Base-by-base conservation (phyloP, 768 basidiomycete genomes). In the Suillus cothurnatus region DNA sequence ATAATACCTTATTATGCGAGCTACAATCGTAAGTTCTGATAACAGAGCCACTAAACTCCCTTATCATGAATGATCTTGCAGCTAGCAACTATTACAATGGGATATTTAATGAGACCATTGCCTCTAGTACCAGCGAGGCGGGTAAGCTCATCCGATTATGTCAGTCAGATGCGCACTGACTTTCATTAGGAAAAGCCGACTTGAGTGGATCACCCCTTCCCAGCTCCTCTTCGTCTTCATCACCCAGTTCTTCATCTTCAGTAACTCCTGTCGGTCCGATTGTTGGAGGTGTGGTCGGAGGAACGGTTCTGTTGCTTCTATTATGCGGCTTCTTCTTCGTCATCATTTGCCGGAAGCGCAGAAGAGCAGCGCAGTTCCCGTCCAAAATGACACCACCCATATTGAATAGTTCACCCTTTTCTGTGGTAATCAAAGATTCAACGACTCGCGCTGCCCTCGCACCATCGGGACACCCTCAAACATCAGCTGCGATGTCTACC, bases 1-100 rank as follows among this genome's bases (percentile, higher is more conserved):
- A 71, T 76, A 59, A 71, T 75, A 53, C 74, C 74, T 1, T 72
- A 49, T 59, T 75, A 69, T 68, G 69, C 74, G 5, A 34, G 65
- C 14, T 68, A 59, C 43, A 68, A 76, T 28, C 73, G 74, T 75
- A 47, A 39, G 70, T 49, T 36, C 59, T 55, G 47, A 58, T 23
- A 50, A 17, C 6, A 38, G 12, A 26, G 9, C 26, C 45, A 19
- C 1, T 45, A 17, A 38, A 8, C 55, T 50, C n/a, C 36, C 61
- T 71, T 52, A 32, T 69, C 19, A 12, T 2, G 21, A 34, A 60
- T 41, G 15, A 58, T 62, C 19, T 58, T 53, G 8, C 56, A 75
- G 74, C 74, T 43, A 34, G 41, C 9, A 62, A 26, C 21, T 75
- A 76, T 68, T 1, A 39, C 9, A 62, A 67, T n/a, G 61, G 2